Conservation (phyloP, 805 yeast genomes). For the Helenozyma baotianmanensis region DNA sequence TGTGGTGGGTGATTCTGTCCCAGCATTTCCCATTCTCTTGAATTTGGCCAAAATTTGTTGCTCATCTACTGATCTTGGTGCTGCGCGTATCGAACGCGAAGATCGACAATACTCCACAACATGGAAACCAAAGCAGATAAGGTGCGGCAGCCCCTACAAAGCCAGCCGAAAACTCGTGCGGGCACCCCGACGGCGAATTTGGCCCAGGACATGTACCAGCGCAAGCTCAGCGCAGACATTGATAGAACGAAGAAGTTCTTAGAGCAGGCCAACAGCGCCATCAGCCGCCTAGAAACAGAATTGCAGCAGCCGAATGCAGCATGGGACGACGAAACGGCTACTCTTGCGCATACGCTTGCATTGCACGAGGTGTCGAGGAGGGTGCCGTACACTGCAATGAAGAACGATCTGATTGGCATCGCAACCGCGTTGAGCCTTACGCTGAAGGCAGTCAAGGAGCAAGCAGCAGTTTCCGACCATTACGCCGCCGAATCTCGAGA, state of each 20-base stretch:
- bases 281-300: neutral
- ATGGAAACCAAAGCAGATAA: too few relatives aligned
- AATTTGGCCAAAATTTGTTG: too few relatives aligned
- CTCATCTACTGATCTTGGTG: too few relatives aligned
- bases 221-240: constrained; percentile 10
- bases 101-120: too few relatives aligned
- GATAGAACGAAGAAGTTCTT: constrained; percentile 12
- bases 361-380: constrained; percentile 10
- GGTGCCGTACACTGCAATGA: constrained; percentile 14
- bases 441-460: constrained; percentile 10
- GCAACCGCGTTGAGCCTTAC: constrained; percentile 15
- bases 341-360: constrained; percentile 10
- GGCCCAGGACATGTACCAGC: constrained; percentile 11
- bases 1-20: too few relatives aligned
- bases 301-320: neutral
- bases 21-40: too few relatives aligned
- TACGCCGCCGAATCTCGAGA: constrained; percentile 1
- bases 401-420: constrained; percentile 19
- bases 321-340: constrained; percentile 5
- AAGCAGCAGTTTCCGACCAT: constrained; percentile 5
- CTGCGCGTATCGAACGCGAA: too few relatives aligned
- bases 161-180: too few relatives aligned
- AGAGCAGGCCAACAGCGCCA: constrained; percentile 12
- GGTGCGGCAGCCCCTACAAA: too few relatives aligned
- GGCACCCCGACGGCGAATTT: too few relatives aligned